Base-by-base conservation (phyloP, 305 asterid species). In the Fraxinus velutina region DNA sequence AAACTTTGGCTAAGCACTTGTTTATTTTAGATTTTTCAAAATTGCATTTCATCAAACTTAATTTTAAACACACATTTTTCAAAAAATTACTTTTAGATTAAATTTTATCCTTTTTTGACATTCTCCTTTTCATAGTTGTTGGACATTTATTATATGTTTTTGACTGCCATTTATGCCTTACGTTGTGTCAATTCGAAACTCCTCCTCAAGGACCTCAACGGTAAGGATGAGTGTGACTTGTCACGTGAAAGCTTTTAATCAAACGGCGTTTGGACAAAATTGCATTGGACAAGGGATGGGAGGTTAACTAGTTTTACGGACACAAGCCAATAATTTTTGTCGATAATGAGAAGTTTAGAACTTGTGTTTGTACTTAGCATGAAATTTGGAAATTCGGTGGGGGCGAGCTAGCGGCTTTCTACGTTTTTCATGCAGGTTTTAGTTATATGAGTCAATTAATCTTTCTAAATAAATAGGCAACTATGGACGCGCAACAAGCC, bases 151-250 rank as follows among this genome's bases (percentile, higher is more conserved):
- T 78, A 47, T 42, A 57, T 21, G 42, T 12, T 10, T 6, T 21
- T 75, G 22, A 32, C 78, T 80, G n/a, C 64, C 80, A 57, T 78
- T 78, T 73, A 2, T 0, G 12, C 27, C 68, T 17, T 21, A 68
- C 74, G 74, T 27, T 27, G 17, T 68, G 74, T 68, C 74, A 68
- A 68, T 68, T 68, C 74, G 37, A 10, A 68, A 68, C 73, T 29
- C 37, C 7, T 60, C 73, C 73, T 22, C 30, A 29, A 29, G 30
- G 30, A 29, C 30, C 30, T 29, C 89, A 89, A 87, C 90, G 89
- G 90, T 85, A 87, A 73, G 81, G 81, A 84, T 60, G 90, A 85
- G 60, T 42, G 17, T 42, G 92, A 89, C 90, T 34, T 50, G 85
- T 89, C 92, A 87, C 88, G 92, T 84, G 90, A 87, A 68, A 27